phyloP scores from a whole-genome alignment of 257 asterid genomes.

The Solanum raphanifolium region DNA sequence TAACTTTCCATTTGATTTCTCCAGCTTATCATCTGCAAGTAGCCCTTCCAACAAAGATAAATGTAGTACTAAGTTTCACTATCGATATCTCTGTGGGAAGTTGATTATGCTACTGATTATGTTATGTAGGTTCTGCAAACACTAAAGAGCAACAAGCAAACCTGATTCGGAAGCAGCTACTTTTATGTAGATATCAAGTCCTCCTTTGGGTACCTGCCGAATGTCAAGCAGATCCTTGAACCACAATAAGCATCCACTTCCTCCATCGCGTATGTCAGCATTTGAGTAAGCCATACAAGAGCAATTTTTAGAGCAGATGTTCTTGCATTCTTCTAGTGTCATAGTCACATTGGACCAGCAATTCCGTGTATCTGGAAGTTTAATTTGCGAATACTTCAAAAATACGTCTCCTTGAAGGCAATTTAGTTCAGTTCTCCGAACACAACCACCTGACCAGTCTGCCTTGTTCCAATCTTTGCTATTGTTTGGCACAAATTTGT shows the following conservation, averaged over 20 bases:
- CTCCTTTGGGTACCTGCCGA: neutral
- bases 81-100: neutral
- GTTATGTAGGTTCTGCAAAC: neutral
- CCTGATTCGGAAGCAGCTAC: slow-evolving; percentile 11
- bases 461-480: slow-evolving; percentile 3
- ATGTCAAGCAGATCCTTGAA: slow-evolving; percentile 19
- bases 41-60: neutral
- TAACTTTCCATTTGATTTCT: neutral
- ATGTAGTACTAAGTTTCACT: neutral
- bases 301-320: slow-evolving; percentile 20
- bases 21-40: neutral
- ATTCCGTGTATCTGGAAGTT: slow-evolving; percentile 18
- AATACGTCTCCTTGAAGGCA: slow-evolving; percentile 14
- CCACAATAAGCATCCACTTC: slow-evolving; percentile 32
- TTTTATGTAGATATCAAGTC: slow-evolving; percentile 16
- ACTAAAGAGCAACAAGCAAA: neutral
- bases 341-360: neutral
- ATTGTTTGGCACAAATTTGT: slow-evolving; percentile 16
- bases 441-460: slow-evolving; percentile 24
- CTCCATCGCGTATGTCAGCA: neutral
- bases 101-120: neutral
- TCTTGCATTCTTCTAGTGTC: slow-evolving; percentile 13
- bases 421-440: slow-evolving; percentile 6
- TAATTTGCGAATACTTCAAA: slow-evolving; percentile 5
- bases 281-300: slow-evolving; percentile 27